Percentiles rank a stretch among this genome's conserved stretches.
Conservation (phyloP, 2,329 filamentous ascomycete genomes). For the Cercospora zeina region DNA sequence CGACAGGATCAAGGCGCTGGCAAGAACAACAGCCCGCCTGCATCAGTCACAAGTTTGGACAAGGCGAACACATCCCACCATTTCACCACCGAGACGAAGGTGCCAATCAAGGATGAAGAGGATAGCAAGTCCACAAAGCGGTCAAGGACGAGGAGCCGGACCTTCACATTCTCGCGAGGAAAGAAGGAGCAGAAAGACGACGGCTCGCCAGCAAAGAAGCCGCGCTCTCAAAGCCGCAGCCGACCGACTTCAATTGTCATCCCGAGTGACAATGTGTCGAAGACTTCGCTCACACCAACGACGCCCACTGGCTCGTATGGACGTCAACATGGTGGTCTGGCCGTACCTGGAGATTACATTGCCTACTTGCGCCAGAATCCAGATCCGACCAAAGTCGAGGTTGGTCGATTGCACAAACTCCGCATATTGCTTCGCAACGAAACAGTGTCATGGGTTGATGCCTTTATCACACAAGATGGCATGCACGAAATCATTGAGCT, state of each 20-base stretch:
- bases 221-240: slow-evolving; percentile 61
- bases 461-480: slow-evolving; percentile 83
- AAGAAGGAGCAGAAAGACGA: slow-evolving; percentile 45
- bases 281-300: slow-evolving; percentile 25
- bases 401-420: slow-evolving; percentile 93
- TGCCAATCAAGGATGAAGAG: slow-evolving; percentile 30
- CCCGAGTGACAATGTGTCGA: slow-evolving; percentile 44
- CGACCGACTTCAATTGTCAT: slow-evolving; percentile 61
- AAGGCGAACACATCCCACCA: slow-evolving; percentile 40
- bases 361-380: slow-evolving; percentile 77
- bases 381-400: slow-evolving; percentile 80
- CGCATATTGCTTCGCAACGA: slow-evolving; percentile 87
- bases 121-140: slow-evolving; percentile 45
- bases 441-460: slow-evolving; percentile 91
- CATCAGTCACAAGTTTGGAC: slow-evolving; percentile 50
- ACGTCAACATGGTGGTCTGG: slow-evolving; percentile 45
- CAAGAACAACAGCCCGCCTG: slow-evolving; percentile 54
- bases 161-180: slow-evolving; percentile 76
- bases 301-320: slow-evolving; percentile 36
- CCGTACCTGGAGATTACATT: slow-evolving; percentile 80
- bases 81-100: slow-evolving; percentile 31
- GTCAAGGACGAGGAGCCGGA: slow-evolving; percentile 64
- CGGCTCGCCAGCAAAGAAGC: slow-evolving; percentile 70
- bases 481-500: slow-evolving; percentile 89
- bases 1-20: slow-evolving; percentile 68